Evolutionary conservation across 805 yeast genomes (phyloP).

Genomic region (Candida piceae): DNA sequence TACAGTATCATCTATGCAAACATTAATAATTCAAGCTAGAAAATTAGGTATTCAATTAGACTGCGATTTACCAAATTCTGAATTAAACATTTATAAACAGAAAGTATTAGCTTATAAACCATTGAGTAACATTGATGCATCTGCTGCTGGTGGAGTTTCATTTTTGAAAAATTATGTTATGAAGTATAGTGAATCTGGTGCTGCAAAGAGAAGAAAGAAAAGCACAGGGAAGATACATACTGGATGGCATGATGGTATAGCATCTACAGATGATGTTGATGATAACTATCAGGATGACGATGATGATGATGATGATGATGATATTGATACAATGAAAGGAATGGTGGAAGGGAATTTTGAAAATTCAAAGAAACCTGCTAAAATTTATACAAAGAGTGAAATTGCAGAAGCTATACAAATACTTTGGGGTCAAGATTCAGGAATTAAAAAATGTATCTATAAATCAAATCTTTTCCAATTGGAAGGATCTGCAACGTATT

Average conservation of each 20-base stretch:
- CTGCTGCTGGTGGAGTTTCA: slow-evolving; percentile 59
- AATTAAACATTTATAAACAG: slow-evolving; percentile 43
- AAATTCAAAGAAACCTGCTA: slow-evolving; percentile 1
- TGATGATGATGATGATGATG: slow-evolving; percentile 12
- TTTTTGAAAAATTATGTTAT: slow-evolving; percentile 61
- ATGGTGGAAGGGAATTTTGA: neutral
- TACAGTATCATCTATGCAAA: slow-evolving; percentile 78
- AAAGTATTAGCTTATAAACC: slow-evolving; percentile 52
- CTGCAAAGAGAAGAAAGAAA: slow-evolving; percentile 42
- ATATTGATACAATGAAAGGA: slow-evolving; percentile 5
- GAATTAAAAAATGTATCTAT: slow-evolving; percentile 53
- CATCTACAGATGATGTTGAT: no score
- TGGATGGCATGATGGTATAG: slow-evolving; percentile 28
- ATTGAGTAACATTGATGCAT: slow-evolving; percentile 56
- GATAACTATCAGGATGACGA: slow-evolving; percentile 3
- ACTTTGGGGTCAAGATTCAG: slow-evolving; percentile 69
- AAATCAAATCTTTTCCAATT: slow-evolving; percentile 76
- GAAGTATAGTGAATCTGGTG: slow-evolving; percentile 53
- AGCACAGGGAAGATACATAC: slow-evolving; percentile 50
- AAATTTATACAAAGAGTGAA: slow-evolving; percentile 33
- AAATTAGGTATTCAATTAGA: slow-evolving; percentile 57
- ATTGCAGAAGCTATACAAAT: slow-evolving; percentile 66
- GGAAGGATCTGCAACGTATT: slow-evolving; percentile 77
- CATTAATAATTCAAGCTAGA: slow-evolving; percentile 69
- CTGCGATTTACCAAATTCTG: slow-evolving; percentile 52